Evolutionary conservation across 1,139 yeast genomes (phyloP).

Genomic region (Hansenula sp.): DNA sequence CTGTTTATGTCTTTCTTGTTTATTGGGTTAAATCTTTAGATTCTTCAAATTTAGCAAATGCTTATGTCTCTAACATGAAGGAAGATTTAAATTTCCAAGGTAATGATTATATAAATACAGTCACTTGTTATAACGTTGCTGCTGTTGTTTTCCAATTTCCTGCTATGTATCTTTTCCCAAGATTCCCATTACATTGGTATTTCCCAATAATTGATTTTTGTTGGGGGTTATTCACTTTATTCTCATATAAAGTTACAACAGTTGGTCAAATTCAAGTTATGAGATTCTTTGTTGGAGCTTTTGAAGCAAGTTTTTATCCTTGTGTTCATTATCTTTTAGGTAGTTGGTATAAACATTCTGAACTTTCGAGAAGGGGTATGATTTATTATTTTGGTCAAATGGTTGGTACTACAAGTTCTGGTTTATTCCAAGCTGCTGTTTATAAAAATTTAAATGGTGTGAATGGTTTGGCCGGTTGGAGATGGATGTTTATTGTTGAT

Average conservation of each 20-base stretch:
- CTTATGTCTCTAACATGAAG: conserved; percentile 60
- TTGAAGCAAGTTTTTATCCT: conserved; percentile 61
- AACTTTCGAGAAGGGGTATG: conserved; percentile 48
- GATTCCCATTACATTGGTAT: conserved; percentile 50
- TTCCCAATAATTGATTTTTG: conserved; percentile 52
- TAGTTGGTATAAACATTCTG: conserved; percentile 64
- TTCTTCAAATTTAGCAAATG: conserved; percentile 51
- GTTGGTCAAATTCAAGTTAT: conserved; percentile 49
- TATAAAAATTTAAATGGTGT: conserved; percentile 39
- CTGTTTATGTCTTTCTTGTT: conserved; percentile 56
- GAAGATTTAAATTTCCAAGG: conserved; percentile 56
- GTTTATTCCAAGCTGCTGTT: conserved; percentile 53
- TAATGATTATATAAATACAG: conserved; percentile 58
- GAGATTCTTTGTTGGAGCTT: conserved; percentile 58
- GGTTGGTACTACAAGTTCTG: conserved; percentile 52
- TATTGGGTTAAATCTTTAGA: conserved; percentile 74
- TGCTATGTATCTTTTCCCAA: conserved; percentile 36
- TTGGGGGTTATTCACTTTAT: conserved; percentile 65
- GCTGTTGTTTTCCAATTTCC: conserved; percentile 54
- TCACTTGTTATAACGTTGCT: conserved; percentile 55
- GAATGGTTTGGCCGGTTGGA: conserved; percentile 51
- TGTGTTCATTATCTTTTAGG: conserved; percentile 64
- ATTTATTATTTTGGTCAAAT: conserved; percentile 55
- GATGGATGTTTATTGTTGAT: conserved; percentile 60
- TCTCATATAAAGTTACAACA: conserved; percentile 41